phyloP scores from a whole-genome alignment of 1,284 basidiomycete genomes.

The Ustilago nuda region DNA sequence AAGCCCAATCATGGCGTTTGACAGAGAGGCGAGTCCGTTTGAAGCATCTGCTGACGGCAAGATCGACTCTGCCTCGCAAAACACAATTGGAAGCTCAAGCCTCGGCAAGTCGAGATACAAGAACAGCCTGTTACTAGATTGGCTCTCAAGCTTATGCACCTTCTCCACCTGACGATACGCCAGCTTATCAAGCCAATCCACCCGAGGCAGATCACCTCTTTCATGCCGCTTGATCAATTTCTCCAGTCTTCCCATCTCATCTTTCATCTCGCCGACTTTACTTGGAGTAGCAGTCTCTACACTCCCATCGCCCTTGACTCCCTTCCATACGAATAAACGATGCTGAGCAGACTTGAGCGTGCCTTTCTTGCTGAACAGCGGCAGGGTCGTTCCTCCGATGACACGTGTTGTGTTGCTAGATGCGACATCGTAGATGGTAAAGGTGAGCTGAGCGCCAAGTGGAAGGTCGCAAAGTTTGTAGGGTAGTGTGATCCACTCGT shows the following conservation, averaged over 20 bases:
- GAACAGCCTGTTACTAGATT: conserved; percentile 71
- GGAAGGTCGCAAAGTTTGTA: conserved; percentile 92
- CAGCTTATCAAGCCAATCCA: conserved; percentile 94
- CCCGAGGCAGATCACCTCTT: conserved; percentile 88
- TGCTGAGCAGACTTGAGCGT: conserved; percentile 82
- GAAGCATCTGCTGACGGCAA: conserved; percentile 21
- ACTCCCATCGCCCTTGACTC: conserved; percentile 84
- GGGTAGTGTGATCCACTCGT: conserved; percentile 90
- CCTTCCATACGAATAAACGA: conserved; percentile 84
- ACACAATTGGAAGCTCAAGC: conserved; percentile 99
- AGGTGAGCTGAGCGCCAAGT: conserved; percentile 84
- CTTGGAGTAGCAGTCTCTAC: conserved; percentile 81
- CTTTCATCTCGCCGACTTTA: conserved; percentile 71
- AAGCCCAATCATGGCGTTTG: conserved; percentile 12
- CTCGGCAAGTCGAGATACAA: conserved; percentile 94
- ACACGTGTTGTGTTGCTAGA: conserved; percentile 76
- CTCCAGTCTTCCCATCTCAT: conserved; percentile 94
- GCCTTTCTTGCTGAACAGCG: conserved; percentile 89
- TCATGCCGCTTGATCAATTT: conserved; percentile 98
- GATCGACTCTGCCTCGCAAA: conserved; percentile 74
- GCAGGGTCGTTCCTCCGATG: conserved; percentile 88
- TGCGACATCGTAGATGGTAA: conserved; percentile 91
- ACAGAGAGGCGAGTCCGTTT: conserved; percentile 27
- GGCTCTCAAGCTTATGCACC: conserved; percentile 53
- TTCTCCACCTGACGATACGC: conserved; percentile 93